Evolutionary conservation across 495 filamentous ascomycete genomes (phyloP), one percentile per base, ranked within the genome.

Genomic region (Tuber umbilicatum): DNA sequence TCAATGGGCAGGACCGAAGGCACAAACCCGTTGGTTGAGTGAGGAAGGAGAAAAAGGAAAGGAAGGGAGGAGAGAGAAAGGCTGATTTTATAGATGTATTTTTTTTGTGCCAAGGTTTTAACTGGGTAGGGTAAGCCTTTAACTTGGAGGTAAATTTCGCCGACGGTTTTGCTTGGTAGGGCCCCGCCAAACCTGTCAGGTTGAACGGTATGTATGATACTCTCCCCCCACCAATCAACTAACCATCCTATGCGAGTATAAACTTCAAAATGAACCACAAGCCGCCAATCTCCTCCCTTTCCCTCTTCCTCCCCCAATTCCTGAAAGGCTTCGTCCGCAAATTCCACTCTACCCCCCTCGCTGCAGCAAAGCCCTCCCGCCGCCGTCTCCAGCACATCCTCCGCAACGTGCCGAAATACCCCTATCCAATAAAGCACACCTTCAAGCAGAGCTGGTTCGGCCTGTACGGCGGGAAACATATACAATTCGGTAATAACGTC

Each of bases 401-500:
- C 42, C 73, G 75, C 23, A 72, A 76, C 68, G 74, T 91, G 70
- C 94, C 95, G 37, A 83, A 86, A 6, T 99, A 98, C 85, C 95
- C 95, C 0, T 92, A 92, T 85, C 91, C 91, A n/a, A 89, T 89
- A n/a, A 86, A 89, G 71, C 86, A 85, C 70, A 86, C 89, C 77
- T 98, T 91, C 89, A 95, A 96, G 83, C 93, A 97, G 84, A 89
- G 90, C 74, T 92, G 97, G 86, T 86, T 88, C 68, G 94, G 94
- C 75, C 90, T 97, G 12, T 97, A 95, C 86, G 94, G 91, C 69
- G 86, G 86, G 64, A 85, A 88, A 69, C 88, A 87, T 72, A 93
- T 95, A 85, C 92, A 90, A 74, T 95, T 93, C 87, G 95, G 95
- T 82, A 97, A 99, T 89, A 91, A 90, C 75, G 93, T 97, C 68